A percentile compares a stretch with the other conserved stretches of the same genome.
These are phyloP conservation scores for Ganoderma resinaceum DNA, from an alignment of 1,284 basidiomycete genomes.

Conservation along the genomic window DNA sequence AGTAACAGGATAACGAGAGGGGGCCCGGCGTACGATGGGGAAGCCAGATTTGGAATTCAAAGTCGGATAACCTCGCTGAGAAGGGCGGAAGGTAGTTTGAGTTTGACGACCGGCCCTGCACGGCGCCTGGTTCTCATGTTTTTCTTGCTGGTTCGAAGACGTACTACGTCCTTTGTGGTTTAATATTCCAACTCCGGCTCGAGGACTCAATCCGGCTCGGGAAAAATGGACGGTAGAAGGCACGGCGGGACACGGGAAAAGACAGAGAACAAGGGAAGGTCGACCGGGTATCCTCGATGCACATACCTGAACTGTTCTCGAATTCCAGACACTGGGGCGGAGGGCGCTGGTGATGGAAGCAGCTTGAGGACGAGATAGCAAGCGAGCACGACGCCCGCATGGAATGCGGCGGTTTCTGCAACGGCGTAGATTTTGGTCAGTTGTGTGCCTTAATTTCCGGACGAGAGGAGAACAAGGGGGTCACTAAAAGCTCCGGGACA, in stretches of 20 bases:
- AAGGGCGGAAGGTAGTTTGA: slow-evolving; percentile 7
- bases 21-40: neutral
- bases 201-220: neutral
- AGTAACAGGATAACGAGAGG: neutral
- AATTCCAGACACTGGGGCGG: slow-evolving; percentile 53
- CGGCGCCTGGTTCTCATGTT: neutral
- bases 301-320: slow-evolving; percentile 65
- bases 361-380: slow-evolving; percentile 58
- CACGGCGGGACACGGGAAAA: neutral
- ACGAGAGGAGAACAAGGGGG: neutral
- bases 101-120: slow-evolving; percentile 11
- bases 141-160: slow-evolving; percentile 9
- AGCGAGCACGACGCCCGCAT: slow-evolving; percentile 65
- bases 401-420: slow-evolving; percentile 77
- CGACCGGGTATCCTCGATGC: neutral
- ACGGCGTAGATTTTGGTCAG: slow-evolving; percentile 10
- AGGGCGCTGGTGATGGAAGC: slow-evolving; percentile 30
- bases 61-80: slow-evolving; percentile 9
- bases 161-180: neutral
- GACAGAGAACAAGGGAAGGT: neutral
- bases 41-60: neutral
- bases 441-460: slow-evolving; percentile 24
- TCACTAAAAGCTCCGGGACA: slow-evolving; percentile 10
- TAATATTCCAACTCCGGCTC: neutral
- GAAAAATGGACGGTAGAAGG: slow-evolving; percentile 26